Conservation (phyloP, 352 stramenopile species). For the Pythium aquatile region DNA sequence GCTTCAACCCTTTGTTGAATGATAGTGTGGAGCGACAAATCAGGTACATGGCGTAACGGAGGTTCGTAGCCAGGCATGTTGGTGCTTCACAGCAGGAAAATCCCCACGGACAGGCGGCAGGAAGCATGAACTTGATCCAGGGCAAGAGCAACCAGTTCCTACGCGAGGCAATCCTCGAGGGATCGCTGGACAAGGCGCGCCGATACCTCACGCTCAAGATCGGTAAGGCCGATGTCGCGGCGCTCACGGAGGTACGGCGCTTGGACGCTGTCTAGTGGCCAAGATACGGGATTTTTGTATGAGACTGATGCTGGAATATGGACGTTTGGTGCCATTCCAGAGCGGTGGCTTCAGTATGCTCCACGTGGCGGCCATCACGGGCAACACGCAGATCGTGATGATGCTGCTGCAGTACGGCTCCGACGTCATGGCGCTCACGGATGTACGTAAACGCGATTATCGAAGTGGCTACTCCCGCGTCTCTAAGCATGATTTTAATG, state of each 20-base stretch:
- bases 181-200: constrained; percentile 74
- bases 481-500: neutral
- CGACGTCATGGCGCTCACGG: constrained; percentile 72
- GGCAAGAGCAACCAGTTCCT: constrained; percentile 87
- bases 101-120: neutral
- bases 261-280: neutral
- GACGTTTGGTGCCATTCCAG: constrained; percentile 14
- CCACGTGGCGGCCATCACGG: constrained; percentile 68
- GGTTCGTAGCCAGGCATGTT: neutral
- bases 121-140: constrained; percentile 77
- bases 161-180: constrained; percentile 79
- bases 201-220: constrained; percentile 84
- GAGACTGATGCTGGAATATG: neutral
- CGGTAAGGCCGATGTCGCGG: constrained; percentile 75
- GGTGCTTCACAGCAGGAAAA: neutral
- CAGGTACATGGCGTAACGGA: neutral
- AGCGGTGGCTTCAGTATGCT: constrained; percentile 83
- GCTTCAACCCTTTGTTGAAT: neutral
- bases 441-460: constrained; percentile 34
- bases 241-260: constrained; percentile 58
- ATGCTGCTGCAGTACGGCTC: constrained; percentile 82
- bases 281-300: neutral
- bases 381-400: constrained; percentile 86
- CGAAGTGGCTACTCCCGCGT: neutral
- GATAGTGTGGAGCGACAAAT: neutral